phyloP scores from a whole-genome alignment of 768 basidiomycete genomes.

The Leccinellum rugosiceps region DNA sequence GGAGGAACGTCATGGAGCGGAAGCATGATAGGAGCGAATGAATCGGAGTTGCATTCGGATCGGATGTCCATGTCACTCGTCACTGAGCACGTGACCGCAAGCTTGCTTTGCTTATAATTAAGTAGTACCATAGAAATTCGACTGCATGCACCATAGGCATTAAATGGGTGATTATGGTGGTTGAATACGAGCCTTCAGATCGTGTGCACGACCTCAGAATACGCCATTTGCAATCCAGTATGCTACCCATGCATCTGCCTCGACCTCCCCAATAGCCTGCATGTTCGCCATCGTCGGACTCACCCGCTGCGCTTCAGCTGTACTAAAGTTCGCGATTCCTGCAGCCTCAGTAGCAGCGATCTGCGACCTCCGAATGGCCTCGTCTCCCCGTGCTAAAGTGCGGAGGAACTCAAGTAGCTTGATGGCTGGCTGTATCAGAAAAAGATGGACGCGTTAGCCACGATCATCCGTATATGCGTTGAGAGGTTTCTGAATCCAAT shows the following conservation, averaged over 20 bases:
- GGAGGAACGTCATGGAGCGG: too few species aligned
- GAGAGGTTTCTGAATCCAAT: conserved; percentile 5
- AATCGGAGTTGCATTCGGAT: too few species aligned
- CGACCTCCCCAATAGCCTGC: conserved; percentile 21
- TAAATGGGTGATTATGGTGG: too few species aligned
- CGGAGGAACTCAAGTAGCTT: conserved; percentile 36
- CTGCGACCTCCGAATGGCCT: neutral
- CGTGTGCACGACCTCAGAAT: neutral
- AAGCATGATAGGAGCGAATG: too few species aligned
- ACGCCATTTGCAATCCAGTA: conserved; percentile 24
- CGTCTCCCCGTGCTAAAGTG: conserved; percentile 17
- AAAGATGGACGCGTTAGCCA: neutral
- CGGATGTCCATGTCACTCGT: too few species aligned
- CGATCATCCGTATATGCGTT: neutral
- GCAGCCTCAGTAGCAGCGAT: conserved; percentile 11
- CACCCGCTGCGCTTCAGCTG: conserved; percentile 7
- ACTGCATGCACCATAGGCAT: too few species aligned
- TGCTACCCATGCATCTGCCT: conserved; percentile 24
- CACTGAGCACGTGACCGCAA: too few species aligned
- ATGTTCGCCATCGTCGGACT: conserved; percentile 26
- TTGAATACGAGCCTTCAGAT: too few species aligned
- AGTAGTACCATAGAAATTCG: too few species aligned
- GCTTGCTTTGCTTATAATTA: too few species aligned
- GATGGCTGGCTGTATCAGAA: conserved; percentile 29
- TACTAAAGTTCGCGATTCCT: conserved; percentile 21